These are phyloP conservation scores for Tulasnella sp. DNA, from an alignment of 768 basidiomycete species.

Conservation along the genomic window DNA sequence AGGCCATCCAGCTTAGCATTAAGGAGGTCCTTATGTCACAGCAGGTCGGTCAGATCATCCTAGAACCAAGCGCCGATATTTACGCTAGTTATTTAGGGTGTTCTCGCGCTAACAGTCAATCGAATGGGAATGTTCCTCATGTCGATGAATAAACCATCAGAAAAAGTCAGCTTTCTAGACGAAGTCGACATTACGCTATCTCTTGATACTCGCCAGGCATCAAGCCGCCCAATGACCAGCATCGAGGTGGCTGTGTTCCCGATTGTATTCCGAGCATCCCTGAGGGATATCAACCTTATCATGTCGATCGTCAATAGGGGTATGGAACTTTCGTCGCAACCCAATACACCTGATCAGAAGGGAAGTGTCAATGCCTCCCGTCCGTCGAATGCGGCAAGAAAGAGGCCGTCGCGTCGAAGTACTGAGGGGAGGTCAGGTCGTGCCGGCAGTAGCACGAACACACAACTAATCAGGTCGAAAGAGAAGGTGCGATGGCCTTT, in stretches of 20 bases:
- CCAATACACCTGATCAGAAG: slow-evolving; percentile 18
- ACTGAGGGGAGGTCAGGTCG: not conserved
- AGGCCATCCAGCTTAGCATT: slow-evolving; percentile 79
- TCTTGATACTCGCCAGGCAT: slow-evolving; percentile 71
- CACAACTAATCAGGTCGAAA: slow-evolving; percentile 53
- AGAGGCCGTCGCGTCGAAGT: not conserved
- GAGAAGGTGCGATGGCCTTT: slow-evolving; percentile 52
- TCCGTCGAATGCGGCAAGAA: not conserved
- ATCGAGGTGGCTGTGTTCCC: slow-evolving; percentile 76
- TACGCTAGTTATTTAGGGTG: slow-evolving; percentile 40
- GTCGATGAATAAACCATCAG: slow-evolving; percentile 71
- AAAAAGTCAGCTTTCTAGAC: slow-evolving; percentile 86
- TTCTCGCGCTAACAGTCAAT: slow-evolving; percentile 68
- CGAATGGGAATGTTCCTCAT: slow-evolving; percentile 89
- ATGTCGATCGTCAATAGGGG: slow-evolving; percentile 79
- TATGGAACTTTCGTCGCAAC: slow-evolving; percentile 52
- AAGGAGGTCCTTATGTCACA: slow-evolving; percentile 80
- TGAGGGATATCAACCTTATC: slow-evolving; percentile 87
- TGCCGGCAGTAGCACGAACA: slow-evolving; percentile 20
- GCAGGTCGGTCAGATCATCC: slow-evolving; percentile 43
- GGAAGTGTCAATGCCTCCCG: not conserved
- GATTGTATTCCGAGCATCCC: slow-evolving; percentile 88
- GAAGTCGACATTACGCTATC: slow-evolving; percentile 82
- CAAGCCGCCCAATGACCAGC: slow-evolving; percentile 59
- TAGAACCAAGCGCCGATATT: slow-evolving; percentile 1